Evolutionary conservation across 805 yeast species (phyloP), one percentile per base, ranked within the genome.

Genomic region (Schwanniomyces vanrijiae): DNA sequence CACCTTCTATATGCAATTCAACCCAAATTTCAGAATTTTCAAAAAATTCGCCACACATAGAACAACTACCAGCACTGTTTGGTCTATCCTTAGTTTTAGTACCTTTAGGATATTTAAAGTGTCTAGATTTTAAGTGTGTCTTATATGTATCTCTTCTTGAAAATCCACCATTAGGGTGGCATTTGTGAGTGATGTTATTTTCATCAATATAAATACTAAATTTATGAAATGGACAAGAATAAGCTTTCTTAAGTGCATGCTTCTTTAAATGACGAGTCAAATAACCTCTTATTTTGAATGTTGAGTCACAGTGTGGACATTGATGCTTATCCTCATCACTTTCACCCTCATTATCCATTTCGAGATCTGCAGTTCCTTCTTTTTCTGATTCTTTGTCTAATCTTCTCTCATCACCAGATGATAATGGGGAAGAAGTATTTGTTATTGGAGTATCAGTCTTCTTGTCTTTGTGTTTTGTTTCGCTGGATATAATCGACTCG

Each of bases 71-170:
- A 4, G 73, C 60, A 10, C 75, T 62, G 43, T 59, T 60, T 16
- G 64, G 55, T 42, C 84, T 58, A 41, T 73, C 75, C 47, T 68
- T 70, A 3, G 79, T 71, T 51, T 72, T 72, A 11, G 80, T 77
- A 3, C 83, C 84, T 33, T 77, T 70, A 29, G 85, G 85, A 52
- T 80, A 80, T 39, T 73, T 72, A 58, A 80, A 80, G 58, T 80
- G 85, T 46, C 81, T 64, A 7, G 83, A 75, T 55, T 78, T 80
- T 44, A 80, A 67, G 58, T 80, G 85, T 1, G 82, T 80, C 54
- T 79, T 78, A 59, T 77, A 78, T 5, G 85, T 80, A 57, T 80
- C 85, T 55, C 84, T 68, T 56, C 85, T 67, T 5, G 84, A 77
- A 54, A 80, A 80, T 3, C 82, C 82, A 5, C 84, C 85, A 19